Evolutionary conservation across 345 rosid species (phyloP), one percentile per base, ranked within the genome.

Genomic region (Geranium rotundifolium): DNA sequence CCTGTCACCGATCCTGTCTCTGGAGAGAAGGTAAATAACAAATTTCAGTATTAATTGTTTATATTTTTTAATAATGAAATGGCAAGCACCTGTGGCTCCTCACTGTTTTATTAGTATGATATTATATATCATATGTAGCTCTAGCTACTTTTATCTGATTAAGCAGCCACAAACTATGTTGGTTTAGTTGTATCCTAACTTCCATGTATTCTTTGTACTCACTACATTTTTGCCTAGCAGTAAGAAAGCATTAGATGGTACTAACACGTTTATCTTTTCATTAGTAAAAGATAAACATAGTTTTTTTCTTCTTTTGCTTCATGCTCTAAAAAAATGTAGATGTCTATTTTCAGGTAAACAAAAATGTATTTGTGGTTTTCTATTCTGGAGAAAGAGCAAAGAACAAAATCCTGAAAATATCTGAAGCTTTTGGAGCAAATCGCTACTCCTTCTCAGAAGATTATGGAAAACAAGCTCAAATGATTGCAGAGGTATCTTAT

Each of bases 351-450:
- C 89, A 90, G 97, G 73, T 80, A 14, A 92, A 95, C 83, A 95
- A 95, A 82, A 95, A 88, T 75, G 96, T 90, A 49, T 95, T 85
- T 71, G 69, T 81, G 66, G 76, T 86, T 58, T 95, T 88, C 82
- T 88, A 74, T 72, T 90, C 97, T 65, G 99, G 97, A 68, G 99
- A 95, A 76, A 86, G 87, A 76, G 83, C 85, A 49, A 88, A 84
- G 80, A 84, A 73, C 72, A 95, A 95, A 81, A 84, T 95, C 71
- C 80, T 86, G 57, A 90, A 88, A 78, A 90, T 88, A 68, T 86
- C 96, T 76, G 99, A 95, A 72, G 99, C 95, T 64, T 90, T 90
- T 86, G 99, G 92, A 31, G 96, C 99, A 65, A 95, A 86, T 71
- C 92, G 95, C 56, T 93, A 93, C 78, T 77, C 93, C 69, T 95